These are phyloP conservation scores for Suillus spraguei DNA, from an alignment of 768 basidiomycete species.

Conservation along the genomic window DNA sequence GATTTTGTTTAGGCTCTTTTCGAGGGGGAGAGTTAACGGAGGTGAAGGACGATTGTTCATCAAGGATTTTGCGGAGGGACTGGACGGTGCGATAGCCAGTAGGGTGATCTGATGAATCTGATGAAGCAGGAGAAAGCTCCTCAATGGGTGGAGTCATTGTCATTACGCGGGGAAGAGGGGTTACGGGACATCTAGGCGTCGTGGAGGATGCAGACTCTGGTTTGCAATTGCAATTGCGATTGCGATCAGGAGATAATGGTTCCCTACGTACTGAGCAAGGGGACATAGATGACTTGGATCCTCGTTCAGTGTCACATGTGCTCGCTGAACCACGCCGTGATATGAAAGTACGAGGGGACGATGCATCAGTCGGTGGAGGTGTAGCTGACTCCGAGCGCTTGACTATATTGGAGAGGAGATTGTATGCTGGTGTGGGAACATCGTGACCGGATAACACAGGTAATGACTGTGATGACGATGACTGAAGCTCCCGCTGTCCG, in stretches of 20 bases:
- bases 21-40: constrained; percentile 22
- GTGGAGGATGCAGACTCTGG: constrained; percentile 24
- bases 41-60: constrained; percentile 44
- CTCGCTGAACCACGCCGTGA: constrained; percentile 38
- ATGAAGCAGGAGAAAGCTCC: constrained; percentile 52
- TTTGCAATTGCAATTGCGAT: constrained; percentile 18
- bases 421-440: constrained; percentile 58
- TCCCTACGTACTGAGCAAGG: constrained; percentile 18
- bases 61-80: constrained; percentile 71
- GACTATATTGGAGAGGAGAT: constrained; percentile 62
- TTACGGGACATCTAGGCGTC: constrained; percentile 30
- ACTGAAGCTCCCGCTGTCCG: constrained; percentile 10
- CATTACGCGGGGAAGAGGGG: constrained; percentile 40
- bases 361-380: constrained; percentile 17
- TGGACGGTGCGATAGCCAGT: constrained; percentile 64
- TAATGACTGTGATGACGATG: neutral
- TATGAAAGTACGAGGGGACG: constrained; percentile 32
- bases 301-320: constrained; percentile 30
- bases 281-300: constrained; percentile 17
- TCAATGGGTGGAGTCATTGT: constrained; percentile 65
- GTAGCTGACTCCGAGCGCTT: constrained; percentile 34
- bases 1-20: constrained; percentile 17
- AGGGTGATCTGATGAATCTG: constrained; percentile 52
- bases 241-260: constrained; percentile 19
- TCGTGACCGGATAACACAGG: constrained; percentile 41